Evolutionary conservation across 495 filamentous ascomycete genomes (phyloP), one percentile per base, ranked within the genome.

Genomic region (Penicillium canescens): DNA sequence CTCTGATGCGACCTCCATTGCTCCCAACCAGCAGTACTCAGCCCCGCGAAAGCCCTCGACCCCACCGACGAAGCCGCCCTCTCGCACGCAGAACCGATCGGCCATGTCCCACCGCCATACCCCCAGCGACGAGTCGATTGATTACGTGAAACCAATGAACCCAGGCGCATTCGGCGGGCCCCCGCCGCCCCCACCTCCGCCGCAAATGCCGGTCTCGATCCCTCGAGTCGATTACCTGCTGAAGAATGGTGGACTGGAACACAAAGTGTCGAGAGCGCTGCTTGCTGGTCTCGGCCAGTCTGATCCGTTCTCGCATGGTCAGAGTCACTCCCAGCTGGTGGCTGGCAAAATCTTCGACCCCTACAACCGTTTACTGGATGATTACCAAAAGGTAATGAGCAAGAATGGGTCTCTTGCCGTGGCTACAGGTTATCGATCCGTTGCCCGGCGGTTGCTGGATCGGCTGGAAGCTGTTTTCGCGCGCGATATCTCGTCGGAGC

Each of bases 381-480:
- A 93, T 51, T 98, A 96, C 64, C 76, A 85, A 44, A 78, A 84
- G 7, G 91, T 99, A 8, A 81, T 98, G 51, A 73, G 75, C 16
- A 87, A 86, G 43, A 91, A 86, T 63, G 95, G 95, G 2, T 96
- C 92, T 6, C 69, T 99, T 13, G 95, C 95, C 6, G 95, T 99
- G 0, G 94, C 94, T 20, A 98, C 95, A 5, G 95, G 95, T 2
- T 97, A 98, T 70, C 84, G 87, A 44, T 96, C 92, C 6, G 87
- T 98, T 35, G 95, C 95, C n/a, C 85, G 95, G 2, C 82, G 92
- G 35, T 69, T 98, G 21, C 80, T 98, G n/a, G 94, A 99, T 64
- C 86, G 93, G 46, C 74, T 99, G 11, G 94, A 96, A 63, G 86
- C 89, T 23, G 90, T 99, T 13, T 98, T 99, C 67, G 89, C 90